Percentiles rank a stretch among this genome's conserved stretches.
These are phyloP conservation scores for Aleurites moluccanus DNA, from an alignment of 441 rosid genomes.

Conservation along the genomic window DNA sequence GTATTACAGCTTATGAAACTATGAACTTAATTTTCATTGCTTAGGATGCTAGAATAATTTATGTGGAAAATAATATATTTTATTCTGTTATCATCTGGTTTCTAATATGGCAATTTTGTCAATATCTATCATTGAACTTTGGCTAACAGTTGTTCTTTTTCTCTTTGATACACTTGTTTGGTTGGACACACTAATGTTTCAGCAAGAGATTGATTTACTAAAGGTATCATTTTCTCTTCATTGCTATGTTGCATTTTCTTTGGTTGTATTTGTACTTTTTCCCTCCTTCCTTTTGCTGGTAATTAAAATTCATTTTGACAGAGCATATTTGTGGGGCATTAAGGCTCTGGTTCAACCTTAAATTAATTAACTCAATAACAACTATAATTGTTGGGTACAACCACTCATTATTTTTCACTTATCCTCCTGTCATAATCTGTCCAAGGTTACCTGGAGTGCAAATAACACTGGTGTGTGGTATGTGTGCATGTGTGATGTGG, in stretches of 20 bases:
- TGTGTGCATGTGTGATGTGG: background rate
- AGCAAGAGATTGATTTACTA: constrained; percentile 98
- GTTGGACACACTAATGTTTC: constrained; percentile 38
- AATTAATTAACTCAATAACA: background rate
- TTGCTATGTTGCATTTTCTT: background rate
- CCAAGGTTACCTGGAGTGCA: background rate
- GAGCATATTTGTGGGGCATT: background rate
- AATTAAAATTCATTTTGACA: background rate
- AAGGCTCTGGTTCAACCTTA: background rate
- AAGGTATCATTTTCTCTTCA: constrained; percentile 56
- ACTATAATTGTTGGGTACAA: background rate
- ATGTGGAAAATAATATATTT: background rate
- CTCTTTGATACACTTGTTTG: constrained; percentile 29
- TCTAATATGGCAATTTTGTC: background rate
- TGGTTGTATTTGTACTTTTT: background rate
- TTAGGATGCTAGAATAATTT: background rate
- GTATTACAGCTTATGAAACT: background rate
- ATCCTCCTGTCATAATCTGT: background rate
- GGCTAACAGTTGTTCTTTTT: constrained; percentile 41
- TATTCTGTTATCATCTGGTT: constrained; percentile 8
- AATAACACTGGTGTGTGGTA: background rate
- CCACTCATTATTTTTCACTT: background rate
- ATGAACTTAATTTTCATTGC: background rate
- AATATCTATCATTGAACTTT: constrained; percentile 22
- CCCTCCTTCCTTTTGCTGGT: background rate